phyloP scores from a whole-genome alignment of 768 basidiomycete genomes.

The Holtermannia corniformis region DNA sequence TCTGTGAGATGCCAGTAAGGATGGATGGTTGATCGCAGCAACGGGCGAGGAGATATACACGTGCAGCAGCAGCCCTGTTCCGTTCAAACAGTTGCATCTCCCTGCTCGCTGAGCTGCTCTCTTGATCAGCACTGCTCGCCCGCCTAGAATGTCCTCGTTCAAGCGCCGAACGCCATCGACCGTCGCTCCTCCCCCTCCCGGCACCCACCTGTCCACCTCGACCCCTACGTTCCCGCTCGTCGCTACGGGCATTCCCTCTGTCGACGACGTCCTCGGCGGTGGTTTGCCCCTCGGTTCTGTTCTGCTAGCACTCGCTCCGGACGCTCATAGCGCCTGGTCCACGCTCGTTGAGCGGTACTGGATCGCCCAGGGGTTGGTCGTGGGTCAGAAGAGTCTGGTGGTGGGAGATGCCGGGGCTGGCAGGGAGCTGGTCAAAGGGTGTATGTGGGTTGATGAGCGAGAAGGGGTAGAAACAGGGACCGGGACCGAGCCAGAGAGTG shows the following conservation, averaged over 20 bases:
- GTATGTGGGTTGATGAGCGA: conserved; percentile 65
- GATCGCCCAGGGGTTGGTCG: conserved; percentile 72
- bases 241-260: conserved; percentile 81
- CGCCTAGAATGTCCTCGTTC: conserved; percentile 41
- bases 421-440: conserved; percentile 53
- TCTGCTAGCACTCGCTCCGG: conserved; percentile 67
- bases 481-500: conserved; percentile 40
- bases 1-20: no score
- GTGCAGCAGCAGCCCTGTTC: no score
- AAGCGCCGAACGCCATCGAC: conserved; percentile 29
- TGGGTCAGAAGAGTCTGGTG: conserved; percentile 59
- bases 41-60: no score
- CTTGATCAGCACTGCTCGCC: no score
- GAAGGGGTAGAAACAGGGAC: conserved; percentile 41
- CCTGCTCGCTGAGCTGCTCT: no score
- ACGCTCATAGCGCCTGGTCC: conserved; percentile 74
- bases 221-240: conserved; percentile 34
- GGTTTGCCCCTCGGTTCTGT: conserved; percentile 66
- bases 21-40: no score
- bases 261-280: conserved; percentile 91
- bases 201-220: conserved; percentile 39
- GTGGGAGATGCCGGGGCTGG: conserved; percentile 51
- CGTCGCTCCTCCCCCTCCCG: conserved; percentile 21
- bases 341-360: conserved; percentile 81
- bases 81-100: no score